Conservation (phyloP, 2,329 filamentous ascomycete genomes). For the Apiospora hydei region DNA sequence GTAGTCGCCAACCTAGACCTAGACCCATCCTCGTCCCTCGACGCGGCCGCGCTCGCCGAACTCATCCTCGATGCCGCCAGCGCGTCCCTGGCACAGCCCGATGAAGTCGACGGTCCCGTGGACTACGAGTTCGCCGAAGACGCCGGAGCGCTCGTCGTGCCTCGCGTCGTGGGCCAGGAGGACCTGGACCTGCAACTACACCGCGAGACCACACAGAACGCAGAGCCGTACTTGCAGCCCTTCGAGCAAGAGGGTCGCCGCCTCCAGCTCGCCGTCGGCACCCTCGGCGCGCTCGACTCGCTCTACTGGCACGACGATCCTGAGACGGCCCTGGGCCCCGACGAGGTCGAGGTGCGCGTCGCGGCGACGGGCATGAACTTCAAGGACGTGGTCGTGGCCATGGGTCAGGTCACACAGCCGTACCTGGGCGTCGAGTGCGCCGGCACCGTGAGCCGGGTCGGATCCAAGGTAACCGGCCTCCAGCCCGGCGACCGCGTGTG, state of each 20-base stretch:
- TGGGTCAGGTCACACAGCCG: conserved; percentile 8
- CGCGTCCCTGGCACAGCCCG: conserved; percentile 27
- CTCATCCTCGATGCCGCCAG: conserved; percentile 35
- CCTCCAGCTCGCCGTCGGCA: conserved; percentile 27
- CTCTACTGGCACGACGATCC: conserved; percentile 32
- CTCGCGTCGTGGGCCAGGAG: conserved; percentile 35
- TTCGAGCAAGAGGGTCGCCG: conserved; percentile 31
- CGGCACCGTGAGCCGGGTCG: conserved; percentile 23
- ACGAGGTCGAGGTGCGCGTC: conserved; percentile 44
- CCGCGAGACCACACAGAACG: conserved; percentile 30
- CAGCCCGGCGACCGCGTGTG: conserved; percentile 40
- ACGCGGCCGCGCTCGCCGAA: conserved; percentile 24
- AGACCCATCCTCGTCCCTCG: conserved; percentile 31
- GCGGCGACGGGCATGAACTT: conserved; percentile 39
- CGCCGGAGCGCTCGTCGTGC: conserved; percentile 34
- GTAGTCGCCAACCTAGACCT: conserved; percentile 35
- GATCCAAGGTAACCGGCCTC: conserved; percentile 30
- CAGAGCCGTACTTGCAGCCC: conserved; percentile 34
- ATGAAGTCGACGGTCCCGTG: conserved; percentile 32
- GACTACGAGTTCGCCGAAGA: conserved; percentile 42
- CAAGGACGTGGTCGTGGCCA: conserved; percentile 40
- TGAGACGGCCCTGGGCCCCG: conserved; percentile 38
- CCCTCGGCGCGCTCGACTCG: conserved; percentile 28
- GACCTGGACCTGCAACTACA: conserved; percentile 37
- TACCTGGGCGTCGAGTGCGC: conserved; percentile 24